phyloP scores from a whole-genome alignment of 2,329 filamentous ascomycete species.

The Sarocladium brachiariae region DNA sequence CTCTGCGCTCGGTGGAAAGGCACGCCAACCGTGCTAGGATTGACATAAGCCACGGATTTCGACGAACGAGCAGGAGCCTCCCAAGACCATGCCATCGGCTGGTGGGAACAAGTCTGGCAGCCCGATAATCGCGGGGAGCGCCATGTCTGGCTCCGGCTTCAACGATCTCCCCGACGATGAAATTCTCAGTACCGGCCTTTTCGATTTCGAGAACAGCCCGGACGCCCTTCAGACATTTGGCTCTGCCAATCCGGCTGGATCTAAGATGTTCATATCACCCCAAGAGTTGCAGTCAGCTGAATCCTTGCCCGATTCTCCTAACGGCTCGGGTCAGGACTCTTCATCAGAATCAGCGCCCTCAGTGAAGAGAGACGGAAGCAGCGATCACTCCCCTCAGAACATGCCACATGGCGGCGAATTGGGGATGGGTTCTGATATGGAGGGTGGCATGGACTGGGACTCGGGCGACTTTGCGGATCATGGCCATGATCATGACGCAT shows the following conservation, averaged over 20 bases:
- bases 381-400: neutral
- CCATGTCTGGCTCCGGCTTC: slow-evolving; percentile 9
- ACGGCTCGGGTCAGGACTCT: slow-evolving; percentile 12
- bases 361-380: slow-evolving; percentile 5
- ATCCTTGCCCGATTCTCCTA: slow-evolving; percentile 10
- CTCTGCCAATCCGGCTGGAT: slow-evolving; percentile 2
- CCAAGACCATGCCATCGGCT: slow-evolving; percentile 10
- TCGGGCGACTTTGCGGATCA: neutral
- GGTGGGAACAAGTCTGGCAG: slow-evolving; percentile 10
- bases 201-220: slow-evolving; percentile 11
- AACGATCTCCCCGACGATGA: slow-evolving; percentile 11
- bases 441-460: slow-evolving; percentile 8
- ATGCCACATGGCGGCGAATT: neutral
- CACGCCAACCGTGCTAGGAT: neutral
- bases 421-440: slow-evolving; percentile 2
- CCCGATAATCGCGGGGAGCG: slow-evolving; percentile 12
- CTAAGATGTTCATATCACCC: slow-evolving; percentile 8
- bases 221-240: slow-evolving; percentile 12
- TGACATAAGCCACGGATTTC: neutral
- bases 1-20: neutral
- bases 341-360: slow-evolving; percentile 12
- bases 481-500: slow-evolving; percentile 3
- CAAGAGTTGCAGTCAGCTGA: slow-evolving; percentile 3
- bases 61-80: neutral
- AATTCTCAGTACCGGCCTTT: slow-evolving; percentile 1